Conservation (phyloP, 306 rosid genomes). For the Albizia julibrissin region DNA sequence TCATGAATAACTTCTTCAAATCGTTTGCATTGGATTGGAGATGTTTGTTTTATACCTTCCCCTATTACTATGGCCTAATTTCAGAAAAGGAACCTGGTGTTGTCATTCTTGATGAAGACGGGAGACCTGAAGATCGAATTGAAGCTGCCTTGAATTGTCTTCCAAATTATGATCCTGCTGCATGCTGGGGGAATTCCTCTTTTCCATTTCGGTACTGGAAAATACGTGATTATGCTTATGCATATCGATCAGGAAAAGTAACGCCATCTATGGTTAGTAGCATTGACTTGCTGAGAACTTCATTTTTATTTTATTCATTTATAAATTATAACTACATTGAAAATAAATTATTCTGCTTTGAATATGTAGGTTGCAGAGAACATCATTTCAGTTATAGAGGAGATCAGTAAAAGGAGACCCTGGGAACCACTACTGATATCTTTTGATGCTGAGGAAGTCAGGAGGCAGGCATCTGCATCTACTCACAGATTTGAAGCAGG, state of each 20-base stretch:
- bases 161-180: slow-evolving; percentile 69
- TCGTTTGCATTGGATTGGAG: slow-evolving; percentile 25
- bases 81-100: slow-evolving; percentile 73
- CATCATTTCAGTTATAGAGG: slow-evolving; percentile 67
- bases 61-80: slow-evolving; percentile 34
- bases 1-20: slow-evolving; percentile 4
- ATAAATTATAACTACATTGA: slow-evolving; percentile 26
- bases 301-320: slow-evolving; percentile 3
- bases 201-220: slow-evolving; percentile 79
- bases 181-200: slow-evolving; percentile 42
- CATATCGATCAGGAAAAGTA: slow-evolving; percentile 68
- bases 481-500: slow-evolving; percentile 89
- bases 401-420: slow-evolving; percentile 54
- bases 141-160: slow-evolving; percentile 76
- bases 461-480: slow-evolving; percentile 88
- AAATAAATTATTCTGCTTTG: slow-evolving; percentile 15
- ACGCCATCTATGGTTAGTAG: slow-evolving; percentile 74
- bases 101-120: slow-evolving; percentile 64
- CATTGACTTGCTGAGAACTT: slow-evolving; percentile 24
- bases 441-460: slow-evolving; percentile 73
- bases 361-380: slow-evolving; percentile 69
- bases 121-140: slow-evolving; percentile 75
- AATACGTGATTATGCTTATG: slow-evolving; percentile 92
- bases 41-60: slow-evolving; percentile 1
- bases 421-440: slow-evolving; percentile 71